Base-by-base conservation (phyloP, 2,329 filamentous ascomycete species). In the Atkinsonella texensis region DNA sequence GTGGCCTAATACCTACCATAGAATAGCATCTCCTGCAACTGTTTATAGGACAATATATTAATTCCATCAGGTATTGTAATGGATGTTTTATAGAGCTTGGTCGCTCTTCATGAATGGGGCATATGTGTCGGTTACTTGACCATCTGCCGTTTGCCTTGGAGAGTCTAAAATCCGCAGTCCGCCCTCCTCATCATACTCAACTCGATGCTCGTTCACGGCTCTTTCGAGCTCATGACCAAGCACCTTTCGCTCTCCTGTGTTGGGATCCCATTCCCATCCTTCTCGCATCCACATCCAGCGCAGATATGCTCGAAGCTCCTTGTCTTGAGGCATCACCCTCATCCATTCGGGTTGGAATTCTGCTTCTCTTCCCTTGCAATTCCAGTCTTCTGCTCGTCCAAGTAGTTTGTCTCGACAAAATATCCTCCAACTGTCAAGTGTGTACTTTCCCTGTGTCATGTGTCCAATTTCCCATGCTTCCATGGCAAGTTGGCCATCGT, bases 221-320 rank as follows among this genome's bases (percentile, higher is more conserved):
- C 63, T 67, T 58, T 75, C 70, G 65, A 85, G 63, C 45, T 77
- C 74, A 28, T 70, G 70, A 2, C 70, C 61, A 9, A 85, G 70
- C 28, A 76, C 67, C 28, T 70, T 69, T 54, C 74, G 77, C 48
- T 83, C 74, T 1, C 88, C 89, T 0, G 84, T 89, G 31, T 71
- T 65, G 1, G 81, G 80, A 68, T 94, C 79, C 88, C 89, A 95
- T 41, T 82, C 74, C 77, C 83, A 91, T 0, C 89, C 88, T 60
- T 95, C 87, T 45, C 83, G 81, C 69, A 93, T 78, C 89, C 90
- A 95, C 80, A 89, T 87, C 89, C 90, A 96, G 40, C 84, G 77
- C 61, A 96, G 67, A 68, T 83, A 95, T 0, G 88, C 89, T 43
- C 87, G 76, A n/a, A 96, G 70, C 66, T 96, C 90, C 68, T 95